Base-by-base conservation (phyloP, 306 rosid species). In the Cucumis melo region DNA sequence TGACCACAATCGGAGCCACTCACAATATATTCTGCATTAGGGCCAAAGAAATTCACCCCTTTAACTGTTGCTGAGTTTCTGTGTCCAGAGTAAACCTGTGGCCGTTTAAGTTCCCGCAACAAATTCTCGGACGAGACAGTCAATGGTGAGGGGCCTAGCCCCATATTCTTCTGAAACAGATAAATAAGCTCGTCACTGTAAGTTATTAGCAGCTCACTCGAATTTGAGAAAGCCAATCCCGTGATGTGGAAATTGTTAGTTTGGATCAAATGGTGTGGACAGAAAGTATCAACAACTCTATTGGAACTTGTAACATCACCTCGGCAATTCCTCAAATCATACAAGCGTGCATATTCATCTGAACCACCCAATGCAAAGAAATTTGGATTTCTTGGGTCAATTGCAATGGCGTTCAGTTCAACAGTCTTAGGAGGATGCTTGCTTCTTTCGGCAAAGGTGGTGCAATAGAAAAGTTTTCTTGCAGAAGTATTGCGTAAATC, bases 331-430 rank as follows among this genome's bases (percentile, higher is more conserved):
- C 67, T 29, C 20, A 62, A 78, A 87, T 89, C 90, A 53, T 85
- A 89, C 36, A 87, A 83, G 17, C 89, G 90, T 36, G 90, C 90
- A 71, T 61, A 89, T 79, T 81, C 83, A 77, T 87, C 89, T 1
- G 84, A 83, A 66, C 90, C 90, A 63, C 87, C 90, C 8, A 89
- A 60, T 1, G 90, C 87, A 62, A 87, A 80, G 84, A 85, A 73
- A 82, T 80, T 77, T 19, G 90, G 89, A 78, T 83, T 89, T 84
- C 84, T 87, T 75, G 85, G 64, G 85, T 89, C 89, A 82, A 84
- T 82, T 75, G 79, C 89, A 58, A 87, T 87, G 71, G 88, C 79
- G 76, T 84, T 81, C 87, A 87, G 85, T 44, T 8, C 42, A 62
- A 62, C 42, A 73, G 36, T 79, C 17, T 66, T 78, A 21, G 77